Percentiles rank a stretch among this genome's conserved stretches.
These are phyloP conservation scores for Podila epigama DNA, from an alignment of 192 early-diverging fungal species.

Conservation along the genomic window DNA sequence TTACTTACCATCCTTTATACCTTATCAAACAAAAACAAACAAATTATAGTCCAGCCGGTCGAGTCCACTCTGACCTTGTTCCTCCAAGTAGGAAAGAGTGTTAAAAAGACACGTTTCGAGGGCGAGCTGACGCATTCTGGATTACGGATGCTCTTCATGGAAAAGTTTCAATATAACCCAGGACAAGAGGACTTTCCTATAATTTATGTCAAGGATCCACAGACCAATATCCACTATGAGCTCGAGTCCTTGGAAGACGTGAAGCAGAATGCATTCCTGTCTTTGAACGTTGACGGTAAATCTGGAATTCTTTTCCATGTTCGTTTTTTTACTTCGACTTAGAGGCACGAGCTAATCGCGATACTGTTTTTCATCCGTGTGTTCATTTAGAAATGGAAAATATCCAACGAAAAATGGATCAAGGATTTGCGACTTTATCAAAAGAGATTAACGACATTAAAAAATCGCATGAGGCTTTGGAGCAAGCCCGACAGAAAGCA, in stretches of 20 bases:
- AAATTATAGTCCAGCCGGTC: neutral
- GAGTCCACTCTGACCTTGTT: slow-evolving; percentile 50
- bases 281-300: slow-evolving; percentile 59
- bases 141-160: slow-evolving; percentile 71
- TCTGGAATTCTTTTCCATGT: neutral
- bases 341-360: slow-evolving; percentile 9
- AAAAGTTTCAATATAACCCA: slow-evolving; percentile 67
- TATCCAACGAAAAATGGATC: slow-evolving; percentile 54
- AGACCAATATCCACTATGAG: slow-evolving; percentile 62
- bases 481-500: slow-evolving; percentile 35
- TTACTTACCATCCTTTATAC: neutral
- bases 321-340: neutral
- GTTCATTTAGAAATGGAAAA: slow-evolving; percentile 50
- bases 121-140: slow-evolving; percentile 61
- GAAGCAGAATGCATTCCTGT: slow-evolving; percentile 55
- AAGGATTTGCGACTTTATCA: slow-evolving; percentile 43
- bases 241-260: slow-evolving; percentile 68
- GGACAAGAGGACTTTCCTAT: slow-evolving; percentile 65
- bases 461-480: slow-evolving; percentile 33
- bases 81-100: slow-evolving; percentile 66
- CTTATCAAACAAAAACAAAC: neutral
- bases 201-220: slow-evolving; percentile 68
- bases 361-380: slow-evolving; percentile 1
- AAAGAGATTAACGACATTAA: slow-evolving; percentile 53
- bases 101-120: slow-evolving; percentile 57